phyloP scores from a whole-genome alignment of 768 basidiomycete species.

The Collybiopsis confluens region DNA sequence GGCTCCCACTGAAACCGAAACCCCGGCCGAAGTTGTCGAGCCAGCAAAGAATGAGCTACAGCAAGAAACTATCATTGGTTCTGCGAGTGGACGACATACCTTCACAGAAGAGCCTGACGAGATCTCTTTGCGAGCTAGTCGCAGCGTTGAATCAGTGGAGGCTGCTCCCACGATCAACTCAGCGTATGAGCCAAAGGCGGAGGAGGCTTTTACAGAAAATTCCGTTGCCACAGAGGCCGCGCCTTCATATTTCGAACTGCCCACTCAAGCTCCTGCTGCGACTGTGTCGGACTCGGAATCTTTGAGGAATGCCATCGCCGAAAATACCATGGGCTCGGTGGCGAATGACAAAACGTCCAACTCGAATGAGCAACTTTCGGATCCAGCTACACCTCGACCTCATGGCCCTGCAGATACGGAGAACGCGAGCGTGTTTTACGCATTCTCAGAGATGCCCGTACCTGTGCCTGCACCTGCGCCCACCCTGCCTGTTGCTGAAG shows the following conservation, averaged over 20 bases:
- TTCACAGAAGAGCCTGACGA: constrained; percentile 51
- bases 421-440: not conserved
- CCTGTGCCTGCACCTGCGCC: not conserved
- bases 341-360: not conserved
- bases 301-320: not conserved
- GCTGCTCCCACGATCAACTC: not conserved
- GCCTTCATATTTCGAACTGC: constrained; percentile 10
- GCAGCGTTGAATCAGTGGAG: constrained; percentile 6
- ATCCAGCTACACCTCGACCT: constrained; percentile 5
- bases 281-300: constrained; percentile 13
- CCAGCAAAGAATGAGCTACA: not conserved
- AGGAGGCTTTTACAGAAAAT: constrained; percentile 15
- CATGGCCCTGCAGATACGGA: constrained; percentile 5
- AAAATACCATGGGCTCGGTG: constrained; percentile 3
- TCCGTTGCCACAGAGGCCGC: constrained; percentile 14
- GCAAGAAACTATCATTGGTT: not conserved
- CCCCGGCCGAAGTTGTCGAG: constrained; percentile 1
- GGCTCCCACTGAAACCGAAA: constrained; percentile 11
- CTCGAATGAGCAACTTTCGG: not conserved
- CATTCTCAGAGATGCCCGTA: constrained; percentile 1
- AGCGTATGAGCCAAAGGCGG: constrained; percentile 8
- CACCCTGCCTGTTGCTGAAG: not conserved
- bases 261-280: constrained; percentile 14
- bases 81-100: constrained; percentile 31
- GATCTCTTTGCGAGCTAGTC: constrained; percentile 15